Evolutionary conservation across 1,139 yeast genomes (phyloP), one percentile per base, ranked within the genome.

Genomic region (Sporopachydermia cereana): DNA sequence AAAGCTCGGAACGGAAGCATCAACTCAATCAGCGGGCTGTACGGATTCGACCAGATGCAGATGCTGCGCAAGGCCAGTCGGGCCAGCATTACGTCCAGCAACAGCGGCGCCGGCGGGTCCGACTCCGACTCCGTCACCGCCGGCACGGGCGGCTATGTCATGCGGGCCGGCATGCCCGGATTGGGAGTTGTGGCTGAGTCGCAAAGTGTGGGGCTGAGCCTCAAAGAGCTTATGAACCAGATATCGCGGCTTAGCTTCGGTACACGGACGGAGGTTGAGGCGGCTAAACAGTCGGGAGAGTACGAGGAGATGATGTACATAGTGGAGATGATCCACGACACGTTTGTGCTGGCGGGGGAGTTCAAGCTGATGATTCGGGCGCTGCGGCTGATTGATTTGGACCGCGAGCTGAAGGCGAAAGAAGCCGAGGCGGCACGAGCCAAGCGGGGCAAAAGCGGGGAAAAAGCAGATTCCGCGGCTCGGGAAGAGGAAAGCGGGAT

Each of bases 341-440:
- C 74, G 1, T 77, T 80, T 1, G 74, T 78, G 0, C 59, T 79
- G 43, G 76, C 75, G 0, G 74, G 77, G 48, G 89, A 82, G 54
- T 66, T 79, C 63, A 77, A 80, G 52, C 59, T 82, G 49, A 69
- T 81, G 71, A 59, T 80, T 43, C 67, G 88, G 48, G 74, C 83
- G 1, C 63, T 72, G 48, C 79, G 79, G 55, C 79, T 75, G n/a
- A 61, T 76, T 43, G 77, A 75, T 46, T 71, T 79, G 72, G 14
- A 29, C 45, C 36, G 20, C 29, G 9, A 24, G 45, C 25, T 41
- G 47, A 34, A 49, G 43, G 16, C n/a, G 39, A 7, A 24, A 47
- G 45, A 30, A 3, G 31, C n/a, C n/a, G n/a, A n/a, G n/a, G n/a
- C n/a, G n/a, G 7, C 48, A 45, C 24, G 43, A 45, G 12, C 20